phyloP scores from a whole-genome alignment of 2,329 filamentous ascomycete species.

The Didymella sp. region DNA sequence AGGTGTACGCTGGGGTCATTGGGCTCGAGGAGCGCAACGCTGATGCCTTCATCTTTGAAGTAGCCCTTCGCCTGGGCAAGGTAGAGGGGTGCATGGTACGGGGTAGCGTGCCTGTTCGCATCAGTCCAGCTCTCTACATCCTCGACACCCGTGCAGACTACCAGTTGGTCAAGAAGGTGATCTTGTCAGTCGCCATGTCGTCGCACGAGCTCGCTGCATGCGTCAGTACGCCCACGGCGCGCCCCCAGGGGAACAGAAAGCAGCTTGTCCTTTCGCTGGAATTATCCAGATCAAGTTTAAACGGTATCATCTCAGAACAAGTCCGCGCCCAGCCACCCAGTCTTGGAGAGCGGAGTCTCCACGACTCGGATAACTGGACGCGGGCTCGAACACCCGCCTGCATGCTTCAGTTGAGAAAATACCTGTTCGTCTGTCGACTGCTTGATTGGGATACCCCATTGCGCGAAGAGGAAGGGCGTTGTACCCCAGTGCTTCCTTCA shows the following conservation, averaged over 20 bases:
- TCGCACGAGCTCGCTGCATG: slow-evolving; percentile 40
- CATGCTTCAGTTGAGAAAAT: slow-evolving; percentile 38
- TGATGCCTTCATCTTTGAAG: slow-evolving; percentile 77
- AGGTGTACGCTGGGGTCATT: slow-evolving; percentile 72
- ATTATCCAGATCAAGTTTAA: slow-evolving; percentile 98
- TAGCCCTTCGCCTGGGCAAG: slow-evolving; percentile 77
- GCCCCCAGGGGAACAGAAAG: slow-evolving; percentile 58
- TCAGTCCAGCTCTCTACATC: slow-evolving; percentile 1
- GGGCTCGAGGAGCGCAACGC: slow-evolving; percentile 78
- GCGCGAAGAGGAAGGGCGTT: neutral
- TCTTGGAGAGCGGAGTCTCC: too few relatives aligned
- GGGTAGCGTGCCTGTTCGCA: slow-evolving; percentile 73
- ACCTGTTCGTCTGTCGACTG: slow-evolving; percentile 16
- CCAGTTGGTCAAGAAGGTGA: slow-evolving; percentile 86
- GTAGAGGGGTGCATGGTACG: slow-evolving; percentile 80
- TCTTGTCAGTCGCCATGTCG: slow-evolving; percentile 83
- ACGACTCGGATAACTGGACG: slow-evolving; percentile 31
- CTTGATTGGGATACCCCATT: slow-evolving; percentile 12
- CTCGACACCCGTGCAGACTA: too few relatives aligned
- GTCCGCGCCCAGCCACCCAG: slow-evolving; percentile 69
- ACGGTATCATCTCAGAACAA: slow-evolving; percentile 87
- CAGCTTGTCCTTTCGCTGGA: slow-evolving; percentile 98
- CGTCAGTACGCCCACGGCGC: slow-evolving; percentile 36
- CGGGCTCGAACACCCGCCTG: slow-evolving; percentile 51
- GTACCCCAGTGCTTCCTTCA: slow-evolving; percentile 12